phyloP scores from a whole-genome alignment of 2,329 filamentous ascomycete genomes.

The Exophiala aquamarina region DNA sequence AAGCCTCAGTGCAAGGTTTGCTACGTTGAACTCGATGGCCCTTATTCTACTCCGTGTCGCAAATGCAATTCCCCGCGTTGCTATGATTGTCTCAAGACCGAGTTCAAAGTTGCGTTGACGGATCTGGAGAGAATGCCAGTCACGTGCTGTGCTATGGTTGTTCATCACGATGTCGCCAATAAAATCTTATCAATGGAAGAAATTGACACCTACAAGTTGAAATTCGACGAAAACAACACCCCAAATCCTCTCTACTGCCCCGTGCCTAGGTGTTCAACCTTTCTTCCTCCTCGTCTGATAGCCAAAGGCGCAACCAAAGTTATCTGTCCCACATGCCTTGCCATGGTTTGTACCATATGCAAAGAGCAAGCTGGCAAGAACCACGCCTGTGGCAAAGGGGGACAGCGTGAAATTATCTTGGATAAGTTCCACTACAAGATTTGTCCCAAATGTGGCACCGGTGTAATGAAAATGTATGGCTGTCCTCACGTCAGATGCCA shows the following conservation, averaged over 20 bases:
- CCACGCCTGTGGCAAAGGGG: conserved; percentile 31
- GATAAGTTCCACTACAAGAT: conserved; percentile 48
- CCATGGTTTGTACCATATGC: conserved; percentile 46
- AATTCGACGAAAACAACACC: conserved; percentile 51
- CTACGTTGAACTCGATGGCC: conserved; percentile 6
- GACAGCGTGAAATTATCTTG: conserved; percentile 40
- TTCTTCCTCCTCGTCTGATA: conserved; percentile 42
- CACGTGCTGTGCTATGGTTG: conserved; percentile 41
- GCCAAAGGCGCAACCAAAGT: conserved; percentile 27
- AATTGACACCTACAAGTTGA: conserved; percentile 39
- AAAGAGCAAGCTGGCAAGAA: conserved; percentile 40
- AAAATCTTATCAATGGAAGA: conserved; percentile 38
- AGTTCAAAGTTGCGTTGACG: conserved; percentile 16
- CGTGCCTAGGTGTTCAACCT: conserved; percentile 47
- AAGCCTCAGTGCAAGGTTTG: conserved; percentile 14
- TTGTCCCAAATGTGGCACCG: conserved; percentile 52
- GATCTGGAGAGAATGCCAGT: conserved; percentile 20
- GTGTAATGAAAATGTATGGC: conserved; percentile 49
- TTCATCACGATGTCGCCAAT: conserved; percentile 43
- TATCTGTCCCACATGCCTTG: conserved; percentile 45
- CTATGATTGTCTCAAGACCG: conserved; percentile 17
- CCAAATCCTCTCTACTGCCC: conserved; percentile 51
- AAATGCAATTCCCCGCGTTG: conserved; percentile 16
- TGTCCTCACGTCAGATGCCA: conserved; percentile 50
- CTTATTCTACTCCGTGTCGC: conserved; percentile 20